Evolutionary conservation across 2,329 filamentous ascomycete species (phyloP).

Genomic region (Trichoderma atrobrunneum): DNA sequence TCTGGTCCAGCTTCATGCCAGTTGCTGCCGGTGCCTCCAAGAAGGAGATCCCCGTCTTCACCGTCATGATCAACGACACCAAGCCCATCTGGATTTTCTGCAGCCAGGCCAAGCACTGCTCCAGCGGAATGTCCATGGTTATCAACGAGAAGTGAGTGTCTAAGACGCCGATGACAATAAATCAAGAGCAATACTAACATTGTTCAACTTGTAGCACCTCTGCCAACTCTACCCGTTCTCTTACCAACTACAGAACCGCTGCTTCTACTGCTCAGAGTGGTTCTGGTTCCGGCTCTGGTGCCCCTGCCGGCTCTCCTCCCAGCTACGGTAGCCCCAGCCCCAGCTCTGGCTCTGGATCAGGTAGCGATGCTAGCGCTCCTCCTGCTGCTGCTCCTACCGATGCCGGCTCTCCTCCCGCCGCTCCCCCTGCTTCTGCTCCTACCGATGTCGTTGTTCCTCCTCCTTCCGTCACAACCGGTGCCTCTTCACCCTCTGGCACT

Average conservation of each 20-base stretch:
- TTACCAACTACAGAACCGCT: constrained; percentile 49
- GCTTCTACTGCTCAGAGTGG: constrained; percentile 18
- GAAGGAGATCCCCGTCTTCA: constrained; percentile 64
- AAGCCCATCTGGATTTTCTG: constrained; percentile 80
- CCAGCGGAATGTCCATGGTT: constrained; percentile 71
- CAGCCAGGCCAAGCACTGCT: constrained; percentile 70
- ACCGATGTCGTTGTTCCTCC: constrained; percentile 15
- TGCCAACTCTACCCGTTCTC: constrained; percentile 51
- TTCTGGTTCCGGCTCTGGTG: neutral
- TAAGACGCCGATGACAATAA: neutral
- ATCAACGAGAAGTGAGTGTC: constrained; percentile 67
- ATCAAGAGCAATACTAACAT: neutral
- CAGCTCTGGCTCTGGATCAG: neutral
- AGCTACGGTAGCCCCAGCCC: neutral
- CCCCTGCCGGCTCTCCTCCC: constrained; percentile 1
- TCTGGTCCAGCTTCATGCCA: constrained; percentile 68
- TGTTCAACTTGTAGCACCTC: constrained; percentile 36
- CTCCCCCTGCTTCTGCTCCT: constrained; percentile 21
- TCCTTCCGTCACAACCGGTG: constrained; percentile 21
- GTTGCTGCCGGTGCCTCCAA: constrained; percentile 51
- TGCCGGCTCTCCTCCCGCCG: constrained; percentile 16
- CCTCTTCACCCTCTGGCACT: constrained; percentile 25
- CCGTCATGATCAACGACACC: constrained; percentile 64
- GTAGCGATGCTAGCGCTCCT: constrained; percentile 5
- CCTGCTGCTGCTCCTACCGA: constrained; percentile 23